phyloP scores from a whole-genome alignment of 2,329 filamentous ascomycete species.

The Penicillium sp. region DNA sequence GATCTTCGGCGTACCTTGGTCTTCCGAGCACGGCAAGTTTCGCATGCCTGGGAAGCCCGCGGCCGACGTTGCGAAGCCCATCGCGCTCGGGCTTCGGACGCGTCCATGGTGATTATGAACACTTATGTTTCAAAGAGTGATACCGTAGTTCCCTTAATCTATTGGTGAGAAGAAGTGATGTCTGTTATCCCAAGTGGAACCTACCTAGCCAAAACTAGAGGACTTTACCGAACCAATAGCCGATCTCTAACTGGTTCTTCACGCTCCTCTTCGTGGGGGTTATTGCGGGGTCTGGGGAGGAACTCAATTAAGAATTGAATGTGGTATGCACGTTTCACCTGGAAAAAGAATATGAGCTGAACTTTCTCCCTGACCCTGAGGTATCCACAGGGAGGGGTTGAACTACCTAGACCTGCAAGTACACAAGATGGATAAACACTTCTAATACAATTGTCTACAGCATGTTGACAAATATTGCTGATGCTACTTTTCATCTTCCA shows the following conservation, averaged over 20 bases:
- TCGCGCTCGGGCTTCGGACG: neutral
- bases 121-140: neutral
- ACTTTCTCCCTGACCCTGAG: too few relatives aligned
- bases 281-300: constrained; percentile 1
- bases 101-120: neutral
- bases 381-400: too few relatives aligned
- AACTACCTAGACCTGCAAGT: too few relatives aligned
- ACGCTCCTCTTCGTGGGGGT: neutral
- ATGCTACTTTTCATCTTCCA: too few relatives aligned
- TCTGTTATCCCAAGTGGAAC: neutral
- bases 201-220: neutral
- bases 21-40: constrained; percentile 27
- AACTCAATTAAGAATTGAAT: too few relatives aligned
- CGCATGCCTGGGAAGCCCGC: constrained; percentile 25
- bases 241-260: neutral
- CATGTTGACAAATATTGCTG: too few relatives aligned
- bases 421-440: too few relatives aligned
- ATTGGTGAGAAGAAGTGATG: neutral
- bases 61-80: constrained; percentile 11
- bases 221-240: neutral
- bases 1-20: constrained; percentile 17
- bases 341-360: too few relatives aligned
- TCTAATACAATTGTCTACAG: too few relatives aligned
- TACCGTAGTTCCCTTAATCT: too few relatives aligned
- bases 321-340: too few relatives aligned